Evolutionary conservation across 371 early-diverging fungal genomes (phyloP), one percentile per base, ranked within the genome.

Genomic region (Mortierella sp.): DNA sequence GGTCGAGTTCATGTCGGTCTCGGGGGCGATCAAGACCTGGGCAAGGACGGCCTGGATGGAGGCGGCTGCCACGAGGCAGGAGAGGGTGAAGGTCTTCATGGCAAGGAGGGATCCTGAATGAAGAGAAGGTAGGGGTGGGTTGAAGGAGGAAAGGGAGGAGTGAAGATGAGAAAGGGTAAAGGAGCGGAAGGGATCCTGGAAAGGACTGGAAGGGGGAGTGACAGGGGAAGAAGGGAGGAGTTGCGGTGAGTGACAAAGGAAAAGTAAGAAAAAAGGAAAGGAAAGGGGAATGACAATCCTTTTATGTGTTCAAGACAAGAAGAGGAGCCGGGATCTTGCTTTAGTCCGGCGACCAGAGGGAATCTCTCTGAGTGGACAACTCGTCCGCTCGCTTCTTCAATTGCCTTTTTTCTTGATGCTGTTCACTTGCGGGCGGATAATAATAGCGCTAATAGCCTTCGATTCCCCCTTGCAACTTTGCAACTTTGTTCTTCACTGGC

Each of bases 11-110:
- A 78, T 61, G 71, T 84, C 78, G 19, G 80, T 64, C 69, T 85
- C 86, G 44, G 81, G 82, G 11, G 86, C 81, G 69, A 85, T 85
- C 73, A 85, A 67, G 69, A 85, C 86, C 80, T 85, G 86, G 16
- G 81, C 86, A 40, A 81, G 69, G 6, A 59, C 74, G n/a, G 86
- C 72, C 81, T 85, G 86, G 61, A 85, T 13, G 16, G 86, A 78
- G 54, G 48, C 81, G 0, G 81, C 79, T 43, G 86, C 86, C 86
- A 85, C 21, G 44, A 85, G 79, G 81, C 86, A 85, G 54, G 86
- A 78, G 59, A 85, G 67, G 31, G 81, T 76, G 57, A 78, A 74
- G 3, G 69, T 55, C 71, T 74, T 85, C 86, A 85, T 85, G 74
- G 69, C 73, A 31, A 31, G 26, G 31, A 37, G 28, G 74, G 69